Conservation (phyloP, 1,284 basidiomycete species). For the Inonotus obliquus region DNA sequence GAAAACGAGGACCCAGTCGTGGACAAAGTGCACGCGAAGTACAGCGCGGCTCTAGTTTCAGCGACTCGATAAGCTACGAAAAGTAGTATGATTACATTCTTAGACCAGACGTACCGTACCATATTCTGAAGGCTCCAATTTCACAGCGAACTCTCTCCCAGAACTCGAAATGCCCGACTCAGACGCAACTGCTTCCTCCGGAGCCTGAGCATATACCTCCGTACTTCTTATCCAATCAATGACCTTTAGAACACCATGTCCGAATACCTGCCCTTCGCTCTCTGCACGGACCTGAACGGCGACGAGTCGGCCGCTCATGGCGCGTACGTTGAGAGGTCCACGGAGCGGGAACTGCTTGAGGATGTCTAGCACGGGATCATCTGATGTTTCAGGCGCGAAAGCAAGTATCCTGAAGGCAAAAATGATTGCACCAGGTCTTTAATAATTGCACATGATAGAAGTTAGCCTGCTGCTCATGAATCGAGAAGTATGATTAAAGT, state of each 20-base stretch:
- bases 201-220: not conserved
- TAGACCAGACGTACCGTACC: conserved; percentile 1
- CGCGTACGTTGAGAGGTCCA: conserved; percentile 9
- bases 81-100: too few relatives aligned
- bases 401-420: conserved; percentile 6
- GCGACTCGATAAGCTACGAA: not conserved
- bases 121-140: conserved; percentile 4
- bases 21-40: conserved; percentile 30
- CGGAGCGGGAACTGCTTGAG: not conserved
- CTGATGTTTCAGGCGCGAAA: not conserved
- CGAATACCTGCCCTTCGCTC: not conserved
- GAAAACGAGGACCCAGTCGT: conserved; percentile 38
- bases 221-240: conserved; percentile 12
- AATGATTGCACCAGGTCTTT: not conserved
- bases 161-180: not conserved
- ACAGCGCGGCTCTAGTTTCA: conserved; percentile 6
- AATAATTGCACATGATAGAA: not conserved
- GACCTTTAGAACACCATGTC: conserved; percentile 10
- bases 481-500: not conserved
- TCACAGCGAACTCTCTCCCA: not conserved
- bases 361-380: not conserved
- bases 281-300: conserved; percentile 5
- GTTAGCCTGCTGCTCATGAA: not conserved
- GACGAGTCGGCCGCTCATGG: conserved; percentile 6
- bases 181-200: not conserved